phyloP scores from a whole-genome alignment of 2,329 filamentous ascomycete species.

The Trichothecium sympodiale region DNA sequence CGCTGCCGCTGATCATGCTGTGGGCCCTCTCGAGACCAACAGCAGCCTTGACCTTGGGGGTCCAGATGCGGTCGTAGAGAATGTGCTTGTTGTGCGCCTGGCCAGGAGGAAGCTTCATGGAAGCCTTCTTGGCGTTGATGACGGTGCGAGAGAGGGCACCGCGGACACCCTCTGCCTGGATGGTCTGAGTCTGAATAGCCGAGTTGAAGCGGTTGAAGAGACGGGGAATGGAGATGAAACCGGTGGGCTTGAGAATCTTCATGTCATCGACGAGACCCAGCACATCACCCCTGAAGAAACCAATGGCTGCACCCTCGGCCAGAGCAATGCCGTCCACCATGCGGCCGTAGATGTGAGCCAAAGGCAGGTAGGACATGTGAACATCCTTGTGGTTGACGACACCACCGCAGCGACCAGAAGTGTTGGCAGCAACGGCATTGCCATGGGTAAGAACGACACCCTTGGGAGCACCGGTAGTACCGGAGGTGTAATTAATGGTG shows the following conservation, averaged over 20 bases:
- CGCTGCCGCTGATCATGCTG: slow-evolving; percentile 77
- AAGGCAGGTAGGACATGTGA: slow-evolving; percentile 76
- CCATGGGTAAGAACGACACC: slow-evolving; percentile 74
- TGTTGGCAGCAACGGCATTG: slow-evolving; percentile 65
- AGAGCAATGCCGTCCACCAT: slow-evolving; percentile 69
- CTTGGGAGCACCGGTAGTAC: slow-evolving; percentile 74
- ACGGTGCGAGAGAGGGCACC: slow-evolving; percentile 73
- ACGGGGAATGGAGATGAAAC: slow-evolving; percentile 80
- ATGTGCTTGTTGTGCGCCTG: slow-evolving; percentile 71
- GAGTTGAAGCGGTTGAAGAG: slow-evolving; percentile 85
- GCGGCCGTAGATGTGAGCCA: slow-evolving; percentile 90
- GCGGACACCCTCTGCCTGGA: slow-evolving; percentile 69
- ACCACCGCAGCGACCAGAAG: slow-evolving; percentile 45
- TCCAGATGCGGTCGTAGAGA: slow-evolving; percentile 81
- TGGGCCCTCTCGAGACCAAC: slow-evolving; percentile 66
- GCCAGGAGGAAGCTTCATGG: slow-evolving; percentile 58
- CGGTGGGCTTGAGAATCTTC: slow-evolving; percentile 73
- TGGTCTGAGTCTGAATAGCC: slow-evolving; percentile 67
- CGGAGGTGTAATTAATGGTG: slow-evolving; percentile 87
- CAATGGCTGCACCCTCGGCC: slow-evolving; percentile 62
- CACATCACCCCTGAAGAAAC: slow-evolving; percentile 92
- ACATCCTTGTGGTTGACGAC: slow-evolving; percentile 44
- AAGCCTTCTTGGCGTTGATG: slow-evolving; percentile 68
- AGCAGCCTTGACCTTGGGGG: slow-evolving; percentile 72
- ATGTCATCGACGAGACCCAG: slow-evolving; percentile 79